Evolutionary conservation across 2,329 filamentous ascomycete species (phyloP).

Genomic region (Cladosporium sp.): DNA sequence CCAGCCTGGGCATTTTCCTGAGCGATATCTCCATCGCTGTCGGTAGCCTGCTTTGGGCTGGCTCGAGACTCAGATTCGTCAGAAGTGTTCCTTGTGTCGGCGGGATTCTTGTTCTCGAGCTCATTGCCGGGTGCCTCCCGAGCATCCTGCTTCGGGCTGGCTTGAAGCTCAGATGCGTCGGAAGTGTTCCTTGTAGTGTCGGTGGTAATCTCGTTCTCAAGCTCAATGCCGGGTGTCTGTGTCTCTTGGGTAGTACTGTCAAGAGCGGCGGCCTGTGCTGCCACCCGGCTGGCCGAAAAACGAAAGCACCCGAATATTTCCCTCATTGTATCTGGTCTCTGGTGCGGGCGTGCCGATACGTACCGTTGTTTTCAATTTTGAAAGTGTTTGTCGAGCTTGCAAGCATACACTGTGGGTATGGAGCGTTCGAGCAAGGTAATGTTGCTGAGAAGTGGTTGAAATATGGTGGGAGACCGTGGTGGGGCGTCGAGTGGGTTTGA

Average conservation of each 20-base stretch:
- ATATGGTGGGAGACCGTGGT: neutral
- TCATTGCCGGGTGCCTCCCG: neutral
- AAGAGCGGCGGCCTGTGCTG: neutral
- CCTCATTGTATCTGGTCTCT: neutral
- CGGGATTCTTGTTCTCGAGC: neutral
- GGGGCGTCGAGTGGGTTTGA: neutral
- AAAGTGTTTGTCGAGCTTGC: neutral
- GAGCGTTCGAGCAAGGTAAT: neutral
- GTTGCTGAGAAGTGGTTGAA: neutral
- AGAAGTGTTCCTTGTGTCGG: neutral
- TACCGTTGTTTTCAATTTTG: neutral
- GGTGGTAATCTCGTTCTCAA: neutral
- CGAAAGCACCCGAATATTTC: neutral
- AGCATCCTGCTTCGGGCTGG: neutral
- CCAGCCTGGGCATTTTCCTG: conserved; percentile 19
- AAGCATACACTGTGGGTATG: neutral
- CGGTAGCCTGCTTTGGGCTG: neutral
- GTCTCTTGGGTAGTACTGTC: neutral
- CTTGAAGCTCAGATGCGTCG: neutral
- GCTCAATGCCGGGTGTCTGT: no score
- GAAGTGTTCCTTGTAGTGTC: neutral
- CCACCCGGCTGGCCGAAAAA: neutral
- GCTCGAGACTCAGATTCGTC: neutral
- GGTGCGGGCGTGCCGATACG: neutral
- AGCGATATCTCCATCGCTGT: conserved; percentile 4